Evolutionary conservation across 306 rosid species (phyloP).

Genomic region (Cercis canadensis): DNA sequence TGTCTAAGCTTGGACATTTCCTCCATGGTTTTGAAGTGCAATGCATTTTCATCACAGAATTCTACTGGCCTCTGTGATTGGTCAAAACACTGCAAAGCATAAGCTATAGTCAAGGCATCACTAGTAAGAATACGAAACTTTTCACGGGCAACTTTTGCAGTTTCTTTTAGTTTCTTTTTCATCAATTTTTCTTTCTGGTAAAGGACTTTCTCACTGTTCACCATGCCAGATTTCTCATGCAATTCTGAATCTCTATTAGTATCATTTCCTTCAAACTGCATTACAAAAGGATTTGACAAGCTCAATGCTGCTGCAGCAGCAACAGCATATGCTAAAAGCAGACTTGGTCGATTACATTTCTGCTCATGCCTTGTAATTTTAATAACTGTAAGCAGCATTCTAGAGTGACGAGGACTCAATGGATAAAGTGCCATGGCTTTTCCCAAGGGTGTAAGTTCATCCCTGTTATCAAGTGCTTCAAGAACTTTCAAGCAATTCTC

Average conservation of each 20-base stretch:
- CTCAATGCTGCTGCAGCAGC: slow-evolving; percentile 94
- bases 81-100: slow-evolving; percentile 85
- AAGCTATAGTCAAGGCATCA: slow-evolving; percentile 77
- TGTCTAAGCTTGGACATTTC: slow-evolving; percentile 91
- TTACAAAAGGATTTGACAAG: slow-evolving; percentile 75
- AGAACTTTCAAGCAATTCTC: slow-evolving; percentile 85
- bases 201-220: slow-evolving; percentile 37
- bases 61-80: slow-evolving; percentile 50
- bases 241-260: slow-evolving; percentile 47
- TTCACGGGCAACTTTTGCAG: slow-evolving; percentile 62
- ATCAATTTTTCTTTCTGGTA: slow-evolving; percentile 57
- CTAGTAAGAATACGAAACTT: slow-evolving; percentile 73
- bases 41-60: slow-evolving; percentile 70
- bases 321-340: slow-evolving; percentile 76
- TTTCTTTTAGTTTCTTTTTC: slow-evolving; percentile 73
- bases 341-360: slow-evolving; percentile 53
- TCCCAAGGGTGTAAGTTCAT: slow-evolving; percentile 71
- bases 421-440: slow-evolving; percentile 89
- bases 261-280: slow-evolving; percentile 68
- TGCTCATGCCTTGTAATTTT: slow-evolving; percentile 56
- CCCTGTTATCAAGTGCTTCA: slow-evolving; percentile 79
- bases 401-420: slow-evolving; percentile 95
- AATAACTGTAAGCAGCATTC: slow-evolving; percentile 84
- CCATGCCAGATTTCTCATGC: slow-evolving; percentile 39
- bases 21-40: slow-evolving; percentile 90